Evolutionary conservation across 1,284 basidiomycete species (phyloP).

Genomic region (Mycena citricolor): DNA sequence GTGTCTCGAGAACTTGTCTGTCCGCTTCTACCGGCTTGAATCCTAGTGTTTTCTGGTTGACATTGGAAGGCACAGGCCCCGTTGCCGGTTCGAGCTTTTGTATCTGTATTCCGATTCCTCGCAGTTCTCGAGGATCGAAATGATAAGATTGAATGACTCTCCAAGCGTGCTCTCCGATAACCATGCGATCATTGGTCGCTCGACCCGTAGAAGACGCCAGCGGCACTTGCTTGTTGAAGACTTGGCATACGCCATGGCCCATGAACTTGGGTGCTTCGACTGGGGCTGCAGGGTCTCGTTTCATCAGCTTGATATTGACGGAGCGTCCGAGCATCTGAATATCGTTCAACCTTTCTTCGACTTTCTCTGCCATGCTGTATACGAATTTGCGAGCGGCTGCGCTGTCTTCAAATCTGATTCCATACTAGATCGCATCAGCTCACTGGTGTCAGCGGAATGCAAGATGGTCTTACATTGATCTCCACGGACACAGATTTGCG

Average conservation of each 20-base stretch:
- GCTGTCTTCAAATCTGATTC: conserved; percentile 86
- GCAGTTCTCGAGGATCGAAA: conserved; percentile 82
- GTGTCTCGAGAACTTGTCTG: conserved; percentile 64
- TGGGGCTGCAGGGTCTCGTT: conserved; percentile 82
- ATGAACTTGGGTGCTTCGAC: conserved; percentile 96
- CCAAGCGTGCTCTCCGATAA: conserved; percentile 82
- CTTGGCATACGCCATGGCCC: conserved; percentile 88
- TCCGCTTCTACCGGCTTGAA: conserved; percentile 54
- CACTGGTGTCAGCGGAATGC: conserved; percentile 21
- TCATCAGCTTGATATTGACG: conserved; percentile 87
- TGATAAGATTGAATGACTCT: conserved; percentile 70
- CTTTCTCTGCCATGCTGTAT: conserved; percentile 72
- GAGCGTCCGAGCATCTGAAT: conserved; percentile 69
- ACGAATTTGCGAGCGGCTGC: conserved; percentile 82
- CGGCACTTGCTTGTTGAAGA: conserved; percentile 73
- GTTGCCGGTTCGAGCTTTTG: conserved; percentile 73
- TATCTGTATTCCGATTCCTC: conserved; percentile 94
- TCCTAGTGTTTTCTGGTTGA: conserved; percentile 53
- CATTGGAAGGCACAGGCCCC: conserved; percentile 28
- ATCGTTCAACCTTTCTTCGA: conserved; percentile 67
- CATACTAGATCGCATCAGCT: conserved; percentile 63
- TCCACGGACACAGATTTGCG: conserved; percentile 89
- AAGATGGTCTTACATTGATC: conserved; percentile 70
- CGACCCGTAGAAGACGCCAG: conserved; percentile 59
- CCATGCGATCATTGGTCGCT: conserved; percentile 70